Evolutionary conservation across 495 filamentous ascomycete species (phyloP).

Genomic region (Massariosphaeria phaeospora): DNA sequence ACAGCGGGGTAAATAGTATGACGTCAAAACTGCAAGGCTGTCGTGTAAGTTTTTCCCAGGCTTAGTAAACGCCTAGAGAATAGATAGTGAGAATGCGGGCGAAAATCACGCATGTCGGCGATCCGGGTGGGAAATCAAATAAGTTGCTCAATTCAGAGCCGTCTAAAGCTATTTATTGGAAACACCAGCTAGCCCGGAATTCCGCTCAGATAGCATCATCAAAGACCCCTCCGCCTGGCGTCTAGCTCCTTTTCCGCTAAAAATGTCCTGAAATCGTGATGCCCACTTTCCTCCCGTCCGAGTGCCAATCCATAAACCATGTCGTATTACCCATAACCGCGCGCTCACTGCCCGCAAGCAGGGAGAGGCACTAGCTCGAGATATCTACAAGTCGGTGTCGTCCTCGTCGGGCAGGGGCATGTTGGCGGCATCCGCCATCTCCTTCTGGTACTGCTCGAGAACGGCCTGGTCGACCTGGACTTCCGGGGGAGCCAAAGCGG

Average conservation of each 20-base stretch:
- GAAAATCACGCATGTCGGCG: too few species aligned
- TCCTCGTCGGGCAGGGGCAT: constrained; percentile 95
- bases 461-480: constrained; percentile 78
- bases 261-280: neutral
- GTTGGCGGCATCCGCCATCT: constrained; percentile 77
- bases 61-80: too few species aligned
- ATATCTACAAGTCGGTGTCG: constrained; percentile 65
- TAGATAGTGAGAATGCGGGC: too few species aligned
- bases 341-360: neutral
- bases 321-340: constrained; percentile 2
- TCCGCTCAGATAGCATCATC: neutral
- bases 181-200: constrained; percentile 22
- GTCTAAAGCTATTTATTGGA: constrained; percentile 12
- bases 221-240: neutral
- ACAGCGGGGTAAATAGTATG: too few species aligned
- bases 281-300: neutral
- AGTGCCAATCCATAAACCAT: constrained; percentile 3
- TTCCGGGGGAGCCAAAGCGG: constrained; percentile 89
- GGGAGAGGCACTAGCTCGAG: neutral
- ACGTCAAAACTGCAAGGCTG: too few species aligned
- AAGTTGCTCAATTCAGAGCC: neutral
- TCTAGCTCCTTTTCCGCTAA: neutral
- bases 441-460: constrained; percentile 73
- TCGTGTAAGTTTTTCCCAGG: too few species aligned
- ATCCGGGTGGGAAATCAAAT: too few species aligned